phyloP scores from a whole-genome alignment of 805 yeast genomes.

The Lachancea sp. region DNA sequence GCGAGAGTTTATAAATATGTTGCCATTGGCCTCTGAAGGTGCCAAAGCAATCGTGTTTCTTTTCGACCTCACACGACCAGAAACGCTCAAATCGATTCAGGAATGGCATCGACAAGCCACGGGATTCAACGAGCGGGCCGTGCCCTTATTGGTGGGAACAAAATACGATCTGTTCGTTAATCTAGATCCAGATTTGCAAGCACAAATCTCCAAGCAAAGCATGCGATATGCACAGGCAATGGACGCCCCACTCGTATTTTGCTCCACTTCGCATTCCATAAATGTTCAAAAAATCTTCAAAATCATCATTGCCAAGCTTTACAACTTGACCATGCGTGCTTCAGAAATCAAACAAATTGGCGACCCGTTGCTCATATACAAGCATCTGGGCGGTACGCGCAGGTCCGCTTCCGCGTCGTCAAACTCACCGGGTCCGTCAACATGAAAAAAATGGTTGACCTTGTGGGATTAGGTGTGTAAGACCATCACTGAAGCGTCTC shows the following conservation, averaged over 20 bases:
- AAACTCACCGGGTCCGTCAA: not conserved
- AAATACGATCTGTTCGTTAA: slow-evolving; percentile 85
- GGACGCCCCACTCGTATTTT: slow-evolving; percentile 79
- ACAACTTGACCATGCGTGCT: slow-evolving; percentile 72
- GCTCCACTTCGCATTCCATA: slow-evolving; percentile 87
- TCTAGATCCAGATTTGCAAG: slow-evolving; percentile 71
- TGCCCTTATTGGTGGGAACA: slow-evolving; percentile 88
- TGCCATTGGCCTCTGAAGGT: slow-evolving; percentile 85
- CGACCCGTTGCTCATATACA: slow-evolving; percentile 82
- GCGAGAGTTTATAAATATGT: slow-evolving; percentile 89
- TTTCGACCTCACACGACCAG: slow-evolving; percentile 83
- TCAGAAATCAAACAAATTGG: slow-evolving; percentile 82
- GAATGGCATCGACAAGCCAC: slow-evolving; percentile 94
- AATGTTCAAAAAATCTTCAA: slow-evolving; percentile 93
- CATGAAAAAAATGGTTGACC: too few species aligned
- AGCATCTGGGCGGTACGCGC: slow-evolving; percentile 24
- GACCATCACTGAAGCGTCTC: not conserved
- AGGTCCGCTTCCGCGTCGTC: slow-evolving; percentile 9
- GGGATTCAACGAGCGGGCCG: slow-evolving; percentile 83
- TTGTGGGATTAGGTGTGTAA: too few species aligned
- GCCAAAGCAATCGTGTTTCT: slow-evolving; percentile 86
- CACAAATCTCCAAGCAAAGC: slow-evolving; percentile 75
- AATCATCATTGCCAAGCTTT: slow-evolving; percentile 81
- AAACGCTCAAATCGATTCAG: slow-evolving; percentile 79
- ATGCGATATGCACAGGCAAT: slow-evolving; percentile 81